Conservation (phyloP, 768 basidiomycete species). For the Leccinum incarnatum region DNA sequence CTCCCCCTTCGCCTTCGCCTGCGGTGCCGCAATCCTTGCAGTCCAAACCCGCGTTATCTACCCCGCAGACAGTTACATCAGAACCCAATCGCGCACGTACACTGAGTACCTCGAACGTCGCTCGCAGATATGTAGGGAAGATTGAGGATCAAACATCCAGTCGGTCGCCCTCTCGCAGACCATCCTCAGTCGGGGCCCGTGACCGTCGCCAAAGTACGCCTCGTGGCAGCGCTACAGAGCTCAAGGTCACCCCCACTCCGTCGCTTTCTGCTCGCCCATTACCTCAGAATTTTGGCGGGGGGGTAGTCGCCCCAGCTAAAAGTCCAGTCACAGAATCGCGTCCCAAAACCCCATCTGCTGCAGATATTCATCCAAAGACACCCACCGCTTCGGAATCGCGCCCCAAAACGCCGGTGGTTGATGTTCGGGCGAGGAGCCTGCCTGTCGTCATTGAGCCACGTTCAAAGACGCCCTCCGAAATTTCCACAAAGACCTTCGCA, state of each 20-base stretch:
- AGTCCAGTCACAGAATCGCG: constrained; percentile 16
- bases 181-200: constrained; percentile 31
- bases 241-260: constrained; percentile 15
- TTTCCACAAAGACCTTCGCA: constrained; percentile 9
- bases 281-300: constrained; percentile 22
- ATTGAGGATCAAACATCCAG: constrained; percentile 38
- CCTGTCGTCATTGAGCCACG: constrained; percentile 13
- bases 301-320: constrained; percentile 11
- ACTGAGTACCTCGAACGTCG: constrained; percentile 35
- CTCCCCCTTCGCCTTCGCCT: constrained; percentile 7
- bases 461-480: constrained; percentile 20
- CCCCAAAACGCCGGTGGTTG: constrained; percentile 22
- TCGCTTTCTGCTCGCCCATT: constrained; percentile 11
- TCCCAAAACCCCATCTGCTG: constrained; percentile 16
- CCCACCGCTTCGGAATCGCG: constrained; percentile 16
- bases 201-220: constrained; percentile 55
- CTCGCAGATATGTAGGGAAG: constrained; percentile 37
- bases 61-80: constrained; percentile 9
- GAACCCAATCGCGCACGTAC: constrained; percentile 29
- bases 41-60: neutral
- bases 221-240: constrained; percentile 17
- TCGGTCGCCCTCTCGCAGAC: constrained; percentile 29
- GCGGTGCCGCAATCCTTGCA: constrained; percentile 2
- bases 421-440: constrained; percentile 12
- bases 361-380: constrained; percentile 23